A percentile compares a stretch with the other conserved stretches of the same genome.
phyloP scores from a whole-genome alignment of 2,329 filamentous ascomycete genomes.

The Ambrosiella xylebori region DNA sequence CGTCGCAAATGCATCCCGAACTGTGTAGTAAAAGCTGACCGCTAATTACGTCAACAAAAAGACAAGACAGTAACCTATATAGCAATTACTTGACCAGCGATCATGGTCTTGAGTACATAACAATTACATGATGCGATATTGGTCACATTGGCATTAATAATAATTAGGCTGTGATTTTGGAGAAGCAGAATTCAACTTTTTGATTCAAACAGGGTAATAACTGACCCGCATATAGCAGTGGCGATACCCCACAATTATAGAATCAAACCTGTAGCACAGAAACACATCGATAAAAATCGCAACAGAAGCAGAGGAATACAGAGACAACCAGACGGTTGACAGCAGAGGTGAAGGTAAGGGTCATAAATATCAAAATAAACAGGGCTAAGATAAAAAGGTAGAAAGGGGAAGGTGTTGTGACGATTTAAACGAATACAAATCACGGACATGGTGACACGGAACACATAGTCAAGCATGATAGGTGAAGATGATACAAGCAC shows the following conservation, averaged over 20 bases:
- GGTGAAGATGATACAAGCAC: neutral
- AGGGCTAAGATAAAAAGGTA: neutral
- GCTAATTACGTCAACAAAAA: neutral
- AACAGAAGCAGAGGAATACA: neutral
- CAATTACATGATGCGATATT: too few species aligned
- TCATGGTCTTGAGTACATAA: too few species aligned
- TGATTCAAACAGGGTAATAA: neutral
- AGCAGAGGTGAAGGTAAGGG: neutral
- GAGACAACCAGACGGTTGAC: neutral
- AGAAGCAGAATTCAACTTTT: neutral
- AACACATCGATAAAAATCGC: neutral
- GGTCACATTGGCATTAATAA: too few species aligned
- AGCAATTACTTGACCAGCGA: too few species aligned
- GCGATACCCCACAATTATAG: too few species aligned
- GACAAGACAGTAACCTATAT: too few species aligned
- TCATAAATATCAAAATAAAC: neutral
- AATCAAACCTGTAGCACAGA: too few species aligned
- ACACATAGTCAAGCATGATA: too few species aligned
- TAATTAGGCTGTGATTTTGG: too few species aligned
- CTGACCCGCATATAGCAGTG: neutral
- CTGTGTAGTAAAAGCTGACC: neutral
- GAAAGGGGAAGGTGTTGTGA: neutral
- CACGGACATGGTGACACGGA: neutral
- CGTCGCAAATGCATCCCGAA: neutral
- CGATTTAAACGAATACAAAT: neutral